These are phyloP conservation scores for Ilyonectria robusta DNA, from an alignment of 2,329 filamentous ascomycete species.

Conservation along the genomic window DNA sequence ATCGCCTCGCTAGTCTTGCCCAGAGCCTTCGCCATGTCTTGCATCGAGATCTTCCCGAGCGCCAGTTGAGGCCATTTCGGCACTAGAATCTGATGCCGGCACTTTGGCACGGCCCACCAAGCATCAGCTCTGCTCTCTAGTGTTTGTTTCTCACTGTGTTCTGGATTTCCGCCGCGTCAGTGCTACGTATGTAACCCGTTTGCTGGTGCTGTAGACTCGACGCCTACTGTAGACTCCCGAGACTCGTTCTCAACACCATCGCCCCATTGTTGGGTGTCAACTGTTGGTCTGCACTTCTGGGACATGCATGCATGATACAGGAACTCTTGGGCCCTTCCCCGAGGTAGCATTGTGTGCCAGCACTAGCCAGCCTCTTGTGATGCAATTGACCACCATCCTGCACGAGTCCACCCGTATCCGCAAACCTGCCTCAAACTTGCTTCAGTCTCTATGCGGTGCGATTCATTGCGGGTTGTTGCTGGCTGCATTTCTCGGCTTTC, in stretches of 20 bases:
- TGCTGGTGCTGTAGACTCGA: background rate
- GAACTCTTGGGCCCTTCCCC: constrained; percentile 22
- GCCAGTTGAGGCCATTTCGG: constrained; percentile 44
- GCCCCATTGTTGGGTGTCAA: constrained; percentile 13
- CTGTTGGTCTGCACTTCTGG: constrained; percentile 16
- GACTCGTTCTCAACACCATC: constrained; percentile 10
- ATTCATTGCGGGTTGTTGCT: constrained; percentile 32
- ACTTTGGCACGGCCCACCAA: constrained; percentile 31
- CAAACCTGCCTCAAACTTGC: constrained; percentile 13
- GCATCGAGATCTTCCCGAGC: constrained; percentile 50
- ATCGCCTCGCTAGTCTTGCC: constrained; percentile 37
- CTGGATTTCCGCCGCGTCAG: background rate
- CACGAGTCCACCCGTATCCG: constrained; percentile 12
- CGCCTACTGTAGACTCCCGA: background rate
- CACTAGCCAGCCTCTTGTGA: constrained; percentile 10
- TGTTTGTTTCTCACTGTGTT: constrained; percentile 31
- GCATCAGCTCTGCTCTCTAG: constrained; percentile 14
- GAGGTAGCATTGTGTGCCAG: constrained; percentile 18
- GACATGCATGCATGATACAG: constrained; percentile 29
- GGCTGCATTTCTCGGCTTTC: constrained; percentile 23
- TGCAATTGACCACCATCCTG: constrained; percentile 2
- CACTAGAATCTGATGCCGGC: constrained; percentile 41
- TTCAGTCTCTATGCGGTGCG: constrained; percentile 26
- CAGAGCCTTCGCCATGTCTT: constrained; percentile 44
- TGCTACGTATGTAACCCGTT: background rate